These are phyloP conservation scores for Debaryomyces coudertii DNA, from an alignment of 1,139 yeast species.

Conservation along the genomic window DNA sequence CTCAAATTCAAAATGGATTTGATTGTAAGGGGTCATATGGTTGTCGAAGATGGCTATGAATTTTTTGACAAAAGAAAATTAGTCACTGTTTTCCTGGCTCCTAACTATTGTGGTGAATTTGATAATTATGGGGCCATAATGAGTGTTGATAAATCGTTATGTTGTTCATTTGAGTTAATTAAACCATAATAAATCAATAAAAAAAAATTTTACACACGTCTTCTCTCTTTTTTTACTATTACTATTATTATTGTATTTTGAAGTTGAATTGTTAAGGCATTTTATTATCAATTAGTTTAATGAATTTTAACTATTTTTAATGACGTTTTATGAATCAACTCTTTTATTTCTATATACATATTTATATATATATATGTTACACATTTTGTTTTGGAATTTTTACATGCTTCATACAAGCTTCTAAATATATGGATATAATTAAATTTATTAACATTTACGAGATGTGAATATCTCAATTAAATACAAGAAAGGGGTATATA, in stretches of 20 bases:
- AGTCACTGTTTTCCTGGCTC: slow-evolving; percentile 86
- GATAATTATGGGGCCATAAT: slow-evolving; percentile 91
- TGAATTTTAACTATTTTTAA: slow-evolving; percentile 4
- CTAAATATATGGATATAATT: neutral
- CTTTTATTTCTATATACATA: slow-evolving; percentile 8
- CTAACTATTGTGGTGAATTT: slow-evolving; percentile 90
- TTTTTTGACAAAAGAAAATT: slow-evolving; percentile 76
- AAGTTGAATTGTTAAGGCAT: slow-evolving; percentile 4
- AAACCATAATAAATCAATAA: slow-evolving; percentile 53
- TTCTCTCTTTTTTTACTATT: neutral
- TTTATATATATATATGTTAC: neutral
- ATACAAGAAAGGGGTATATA: neutral
- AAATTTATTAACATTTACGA: neutral
- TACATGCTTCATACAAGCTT: neutral
- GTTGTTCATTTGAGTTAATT: slow-evolving; percentile 81
- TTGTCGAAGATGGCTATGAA: slow-evolving; percentile 91
- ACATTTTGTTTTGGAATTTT: neutral
- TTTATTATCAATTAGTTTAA: slow-evolving; percentile 1
- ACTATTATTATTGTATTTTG: slow-evolving; percentile 7
- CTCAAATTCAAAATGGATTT: slow-evolving; percentile 73
- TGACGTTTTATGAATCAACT: slow-evolving; percentile 10
- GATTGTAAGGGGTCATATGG: slow-evolving; percentile 89
- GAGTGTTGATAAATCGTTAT: slow-evolving; percentile 75
- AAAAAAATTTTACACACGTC: neutral
- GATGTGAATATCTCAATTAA: neutral